Conservation (phyloP, 768 basidiomycete genomes). For the Panus rudis region DNA sequence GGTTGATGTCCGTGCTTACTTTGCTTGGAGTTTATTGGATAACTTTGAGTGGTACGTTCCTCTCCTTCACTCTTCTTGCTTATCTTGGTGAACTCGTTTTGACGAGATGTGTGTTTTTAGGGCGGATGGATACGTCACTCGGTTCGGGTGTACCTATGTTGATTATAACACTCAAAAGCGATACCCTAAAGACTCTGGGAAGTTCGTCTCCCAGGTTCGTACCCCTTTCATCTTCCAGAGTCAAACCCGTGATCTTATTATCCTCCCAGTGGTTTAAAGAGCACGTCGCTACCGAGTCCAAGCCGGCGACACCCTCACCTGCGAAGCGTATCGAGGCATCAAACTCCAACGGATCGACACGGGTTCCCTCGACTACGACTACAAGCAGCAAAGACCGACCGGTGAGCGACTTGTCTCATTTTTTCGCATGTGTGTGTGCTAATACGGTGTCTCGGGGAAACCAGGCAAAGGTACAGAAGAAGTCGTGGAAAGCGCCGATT, state of each 20-base stretch:
- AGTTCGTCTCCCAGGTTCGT: conserved; percentile 46
- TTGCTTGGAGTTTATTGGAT: conserved; percentile 67
- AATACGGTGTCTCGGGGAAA: neutral
- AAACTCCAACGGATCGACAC: neutral
- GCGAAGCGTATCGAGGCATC: neutral
- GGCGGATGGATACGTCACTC: conserved; percentile 64
- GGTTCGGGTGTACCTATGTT: conserved; percentile 68
- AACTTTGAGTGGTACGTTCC: conserved; percentile 58
- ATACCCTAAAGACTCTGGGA: conserved; percentile 55
- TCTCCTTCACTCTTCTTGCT: neutral
- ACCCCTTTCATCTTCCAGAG: neutral
- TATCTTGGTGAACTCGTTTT: neutral
- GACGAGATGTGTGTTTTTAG: conserved; percentile 6
- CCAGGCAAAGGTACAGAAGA: conserved; percentile 15
- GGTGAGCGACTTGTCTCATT: neutral
- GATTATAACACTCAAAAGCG: conserved; percentile 64
- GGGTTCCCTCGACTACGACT: no score
- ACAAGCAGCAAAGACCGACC: neutral
- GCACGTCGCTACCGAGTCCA: conserved; percentile 15
- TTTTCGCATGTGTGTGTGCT: neutral
- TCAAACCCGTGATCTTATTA: neutral
- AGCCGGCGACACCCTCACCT: neutral
- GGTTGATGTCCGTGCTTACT: conserved; percentile 55
- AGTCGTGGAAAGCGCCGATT: conserved; percentile 18
- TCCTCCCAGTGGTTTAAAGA: conserved; percentile 24